Conservation (phyloP, 495 filamentous ascomycete species). For the Massariosphaeria phaeospora region DNA sequence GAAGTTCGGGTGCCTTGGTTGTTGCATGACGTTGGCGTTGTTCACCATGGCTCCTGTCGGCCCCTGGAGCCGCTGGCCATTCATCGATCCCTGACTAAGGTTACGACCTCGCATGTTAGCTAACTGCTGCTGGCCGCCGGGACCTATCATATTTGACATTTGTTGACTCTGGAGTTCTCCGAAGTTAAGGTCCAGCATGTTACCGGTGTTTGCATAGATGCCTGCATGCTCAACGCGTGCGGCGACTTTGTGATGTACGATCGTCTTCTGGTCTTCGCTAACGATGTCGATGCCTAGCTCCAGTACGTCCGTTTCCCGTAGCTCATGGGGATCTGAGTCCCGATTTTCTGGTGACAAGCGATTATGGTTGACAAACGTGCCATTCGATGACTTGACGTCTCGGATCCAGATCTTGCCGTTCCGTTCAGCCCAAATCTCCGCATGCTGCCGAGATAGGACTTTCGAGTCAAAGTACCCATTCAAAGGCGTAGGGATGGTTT, state of each 20-base stretch:
- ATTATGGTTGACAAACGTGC: conserved; percentile 93
- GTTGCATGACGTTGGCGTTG: conserved; percentile 55
- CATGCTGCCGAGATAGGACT: conserved; percentile 91
- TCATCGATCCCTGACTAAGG: conserved; percentile 64
- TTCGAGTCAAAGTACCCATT: conserved; percentile 99
- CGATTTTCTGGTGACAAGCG: conserved; percentile 86
- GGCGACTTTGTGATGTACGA: conserved; percentile 96
- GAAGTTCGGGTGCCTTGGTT: conserved; percentile 66
- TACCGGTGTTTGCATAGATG: conserved; percentile 54
- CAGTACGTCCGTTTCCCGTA: conserved; percentile 79
- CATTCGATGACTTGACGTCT: conserved; percentile 97
- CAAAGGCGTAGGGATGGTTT: conserved; percentile 78
- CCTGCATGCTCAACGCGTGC: conserved; percentile 95
- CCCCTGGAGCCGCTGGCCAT: conserved; percentile 16
- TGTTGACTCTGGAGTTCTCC: conserved; percentile 73
- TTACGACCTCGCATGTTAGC: conserved; percentile 63
- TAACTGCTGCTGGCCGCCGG: conserved; percentile 52
- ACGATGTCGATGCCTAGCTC: conserved; percentile 98
- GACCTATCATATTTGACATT: conserved; percentile 62
- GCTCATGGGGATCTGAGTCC: conserved; percentile 89
- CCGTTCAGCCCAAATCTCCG: conserved; percentile 89
- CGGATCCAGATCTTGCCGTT: conserved; percentile 90
- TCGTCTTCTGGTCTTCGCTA: conserved; percentile 93
- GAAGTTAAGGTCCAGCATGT: conserved; percentile 79
- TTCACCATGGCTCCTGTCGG: conserved; percentile 39